Conservation (phyloP, 495 filamentous ascomycete species). For the Pyrenula massariospora region DNA sequence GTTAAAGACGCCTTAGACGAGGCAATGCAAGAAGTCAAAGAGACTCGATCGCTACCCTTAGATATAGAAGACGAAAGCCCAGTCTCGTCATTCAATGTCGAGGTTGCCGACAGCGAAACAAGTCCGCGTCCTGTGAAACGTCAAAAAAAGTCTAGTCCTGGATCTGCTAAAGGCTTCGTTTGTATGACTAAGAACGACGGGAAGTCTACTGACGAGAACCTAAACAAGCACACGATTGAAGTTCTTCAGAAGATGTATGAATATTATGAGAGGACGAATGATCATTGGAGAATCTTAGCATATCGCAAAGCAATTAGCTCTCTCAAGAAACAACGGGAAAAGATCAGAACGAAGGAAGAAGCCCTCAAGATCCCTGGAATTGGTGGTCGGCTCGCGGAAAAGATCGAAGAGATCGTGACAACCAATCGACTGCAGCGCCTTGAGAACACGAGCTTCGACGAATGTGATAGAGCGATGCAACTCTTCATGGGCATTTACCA, state of each 20-base stretch:
- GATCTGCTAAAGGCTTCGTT: slow-evolving; percentile 30
- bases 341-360: slow-evolving; percentile 56
- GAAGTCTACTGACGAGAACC: slow-evolving; percentile 26
- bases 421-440: slow-evolving; percentile 67
- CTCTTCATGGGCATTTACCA: slow-evolving; percentile 71
- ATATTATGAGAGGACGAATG: slow-evolving; percentile 63
- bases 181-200: slow-evolving; percentile 56
- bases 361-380: slow-evolving; percentile 60
- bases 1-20: slow-evolving; percentile 41
- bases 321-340: slow-evolving; percentile 52
- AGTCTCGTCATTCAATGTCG: background rate
- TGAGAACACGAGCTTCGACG: slow-evolving; percentile 55
- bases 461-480: slow-evolving; percentile 49
- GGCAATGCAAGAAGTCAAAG: slow-evolving; percentile 39
- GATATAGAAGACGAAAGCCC: slow-evolving; percentile 19
- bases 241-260: slow-evolving; percentile 73
- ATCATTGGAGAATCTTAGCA: slow-evolving; percentile 69
- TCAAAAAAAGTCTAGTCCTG: slow-evolving; percentile 4
- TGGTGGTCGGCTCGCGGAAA: slow-evolving; percentile 64
- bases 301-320: slow-evolving; percentile 74
- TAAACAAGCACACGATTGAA: slow-evolving; percentile 66
- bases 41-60: slow-evolving; percentile 23
- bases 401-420: slow-evolving; percentile 82
- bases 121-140: background rate
- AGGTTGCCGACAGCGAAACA: background rate